Percentiles rank a stretch among this genome's conserved stretches.
These are phyloP conservation scores for Pseudotsuga menziesii DNA, from an alignment of 75 land plant species.

Conservation along the genomic window DNA sequence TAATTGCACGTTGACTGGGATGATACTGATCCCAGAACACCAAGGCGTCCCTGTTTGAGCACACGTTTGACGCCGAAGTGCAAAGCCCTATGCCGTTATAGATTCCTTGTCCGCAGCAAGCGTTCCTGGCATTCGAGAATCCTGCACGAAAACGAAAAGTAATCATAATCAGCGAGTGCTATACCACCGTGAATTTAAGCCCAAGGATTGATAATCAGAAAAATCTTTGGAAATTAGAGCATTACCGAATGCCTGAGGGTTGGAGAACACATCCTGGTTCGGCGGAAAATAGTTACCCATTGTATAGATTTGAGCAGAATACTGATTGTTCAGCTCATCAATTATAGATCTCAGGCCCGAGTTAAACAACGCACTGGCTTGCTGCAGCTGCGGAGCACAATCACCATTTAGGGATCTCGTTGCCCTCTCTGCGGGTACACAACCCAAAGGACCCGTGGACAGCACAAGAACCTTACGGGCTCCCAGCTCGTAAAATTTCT, in stretches of 20 bases:
- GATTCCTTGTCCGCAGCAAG: slow-evolving; percentile 50
- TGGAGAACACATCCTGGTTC: background rate
- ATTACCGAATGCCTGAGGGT: background rate
- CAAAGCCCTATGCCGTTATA: slow-evolving; percentile 55
- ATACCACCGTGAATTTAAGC: no score
- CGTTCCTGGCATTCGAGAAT: slow-evolving; percentile 18
- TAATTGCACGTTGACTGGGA: slow-evolving; percentile 42
- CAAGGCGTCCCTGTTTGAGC: slow-evolving; percentile 38
- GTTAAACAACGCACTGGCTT: slow-evolving; percentile 19
- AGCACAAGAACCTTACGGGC: slow-evolving; percentile 52
- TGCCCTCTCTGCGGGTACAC: slow-evolving; percentile 64
- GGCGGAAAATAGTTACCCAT: slow-evolving; percentile 17
- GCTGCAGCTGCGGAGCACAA: slow-evolving; percentile 19
- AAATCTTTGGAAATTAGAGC: background rate
- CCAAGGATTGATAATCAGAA: background rate
- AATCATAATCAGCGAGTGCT: background rate
- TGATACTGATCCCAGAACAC: slow-evolving; percentile 72
- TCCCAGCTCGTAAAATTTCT: slow-evolving; percentile 54
- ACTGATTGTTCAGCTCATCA: slow-evolving; percentile 13
- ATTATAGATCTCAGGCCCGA: slow-evolving; percentile 7
- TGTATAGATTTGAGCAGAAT: slow-evolving; percentile 14
- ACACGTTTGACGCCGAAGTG: slow-evolving; percentile 44
- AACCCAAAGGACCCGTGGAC: slow-evolving; percentile 69
- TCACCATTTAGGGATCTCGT: slow-evolving; percentile 15
- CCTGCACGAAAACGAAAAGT: slow-evolving; percentile 21